Base-by-base conservation (phyloP, 2,329 filamentous ascomycete species). In the Trichoderma sp. region DNA sequence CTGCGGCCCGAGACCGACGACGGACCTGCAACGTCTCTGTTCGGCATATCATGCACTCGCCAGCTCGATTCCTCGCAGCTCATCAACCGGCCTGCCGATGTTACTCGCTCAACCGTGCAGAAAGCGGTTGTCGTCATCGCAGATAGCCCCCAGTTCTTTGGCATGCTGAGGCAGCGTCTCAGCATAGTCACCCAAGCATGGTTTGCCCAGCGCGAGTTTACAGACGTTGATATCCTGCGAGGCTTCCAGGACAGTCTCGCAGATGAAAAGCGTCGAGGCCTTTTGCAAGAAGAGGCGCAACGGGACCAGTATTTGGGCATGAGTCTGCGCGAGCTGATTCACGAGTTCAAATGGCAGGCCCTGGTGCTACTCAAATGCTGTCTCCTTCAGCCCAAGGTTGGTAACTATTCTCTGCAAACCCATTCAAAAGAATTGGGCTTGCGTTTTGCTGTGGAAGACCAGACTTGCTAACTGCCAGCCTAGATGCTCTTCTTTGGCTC, bases 401-500 rank as follows among this genome's bases (percentile, higher is more conserved):
- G 63, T 53, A 4, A 26, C 58, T 15, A 39, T 11, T 14, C 21
- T 2, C 39, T n/a, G n/a, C 18, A n/a, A 4, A 1, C n/a, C n/a
- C 9, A 1, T 12, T 6, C 4, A n/a, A 58, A 32, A 18, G 26
- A 26, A 62, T 18, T 1, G 8, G 12, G n/a, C 6, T 26, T 24
- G 30, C 4, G 4, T 6, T 26, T 26, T 3, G 32, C 15, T 9
- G 11, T 28, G 14, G 1, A 39, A 32, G n/a, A 30, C 4, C 1
- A 30, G 11, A 24, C 30, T 43, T 21, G 43, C 70, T 62, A 68
- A 68, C 11, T 34, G 11, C 21, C 24, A 11, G 28, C 6, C 7
- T n/a, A 97, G 95, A 98, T 98, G 92, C 90, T 99, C 69, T 98
- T 99, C 84, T 99, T 98, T 78, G 95, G 96, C 74, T 94, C 95